Percentiles rank a stretch among this genome's conserved stretches.
Evolutionary conservation across 192 early-diverging fungal species (phyloP).

Genomic region (Backusella liffmaniae): DNA sequence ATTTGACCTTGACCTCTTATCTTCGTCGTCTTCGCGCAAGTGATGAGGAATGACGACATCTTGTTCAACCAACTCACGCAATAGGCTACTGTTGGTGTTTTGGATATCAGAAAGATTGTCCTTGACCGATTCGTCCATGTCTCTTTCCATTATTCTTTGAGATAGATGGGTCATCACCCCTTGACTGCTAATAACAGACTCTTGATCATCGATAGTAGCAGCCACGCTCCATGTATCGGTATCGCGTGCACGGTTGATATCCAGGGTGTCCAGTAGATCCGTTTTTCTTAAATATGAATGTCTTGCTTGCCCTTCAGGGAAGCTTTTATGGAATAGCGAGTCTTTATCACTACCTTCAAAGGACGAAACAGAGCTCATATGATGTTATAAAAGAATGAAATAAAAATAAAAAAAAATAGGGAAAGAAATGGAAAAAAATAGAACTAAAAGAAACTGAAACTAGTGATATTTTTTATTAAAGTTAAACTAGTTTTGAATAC

Average conservation of each 20-base stretch:
- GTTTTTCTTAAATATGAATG: slow-evolving; percentile 34
- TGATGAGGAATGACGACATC: neutral
- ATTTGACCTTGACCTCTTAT: slow-evolving; percentile 31
- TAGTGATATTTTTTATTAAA: no score
- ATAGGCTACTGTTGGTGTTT: neutral
- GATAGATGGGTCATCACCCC: slow-evolving; percentile 13
- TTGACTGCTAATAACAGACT: slow-evolving; percentile 37
- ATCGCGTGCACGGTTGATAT: slow-evolving; percentile 28
- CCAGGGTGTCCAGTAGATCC: slow-evolving; percentile 32
- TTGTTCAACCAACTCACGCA: slow-evolving; percentile 10
- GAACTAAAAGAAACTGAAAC: neutral
- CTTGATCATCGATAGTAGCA: slow-evolving; percentile 42
- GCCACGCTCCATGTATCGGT: slow-evolving; percentile 43
- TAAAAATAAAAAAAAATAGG: neutral
- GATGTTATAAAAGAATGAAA: neutral
- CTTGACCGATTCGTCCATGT: slow-evolving; percentile 20
- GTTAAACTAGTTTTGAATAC: no score
- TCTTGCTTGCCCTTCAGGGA: slow-evolving; percentile 19
- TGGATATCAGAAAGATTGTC: slow-evolving; percentile 9
- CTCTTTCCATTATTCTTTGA: slow-evolving; percentile 21
- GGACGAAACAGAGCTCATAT: slow-evolving; percentile 34
- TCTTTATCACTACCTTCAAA: slow-evolving; percentile 32
- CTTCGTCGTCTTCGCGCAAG: slow-evolving; percentile 20
- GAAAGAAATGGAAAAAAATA: neutral
- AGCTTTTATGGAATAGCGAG: slow-evolving; percentile 17